phyloP scores from a whole-genome alignment of 441 rosid species.

The Cnidoscolus chayamansa region DNA sequence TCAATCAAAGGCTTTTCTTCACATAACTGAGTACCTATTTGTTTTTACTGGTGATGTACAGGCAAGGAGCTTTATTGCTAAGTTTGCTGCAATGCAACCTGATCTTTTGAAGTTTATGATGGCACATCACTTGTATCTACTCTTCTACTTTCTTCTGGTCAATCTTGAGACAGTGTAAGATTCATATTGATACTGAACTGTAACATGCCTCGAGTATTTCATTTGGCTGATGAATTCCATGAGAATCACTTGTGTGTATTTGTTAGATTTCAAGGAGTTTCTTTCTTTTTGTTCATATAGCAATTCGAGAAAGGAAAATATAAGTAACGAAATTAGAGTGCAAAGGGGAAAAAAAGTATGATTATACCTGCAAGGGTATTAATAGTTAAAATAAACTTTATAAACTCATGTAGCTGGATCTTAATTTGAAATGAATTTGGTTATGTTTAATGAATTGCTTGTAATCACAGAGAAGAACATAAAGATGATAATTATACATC shows the following conservation, averaged over 20 bases:
- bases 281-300: too few species aligned
- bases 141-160: not conserved
- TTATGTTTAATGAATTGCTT: not conserved
- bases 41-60: conserved; percentile 14
- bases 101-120: conserved; percentile 18
- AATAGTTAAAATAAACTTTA: too few species aligned
- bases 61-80: conserved; percentile 38
- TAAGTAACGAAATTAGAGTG: too few species aligned
- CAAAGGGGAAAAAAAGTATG: too few species aligned
- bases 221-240: not conserved
- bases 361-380: too few species aligned
- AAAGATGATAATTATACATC: not conserved
- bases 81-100: too few species aligned
- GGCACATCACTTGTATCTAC: too few species aligned
- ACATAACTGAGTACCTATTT: not conserved
- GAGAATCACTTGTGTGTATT: not conserved
- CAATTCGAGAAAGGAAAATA: too few species aligned
- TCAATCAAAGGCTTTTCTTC: not conserved
- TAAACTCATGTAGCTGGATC: too few species aligned
- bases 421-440: too few species aligned
- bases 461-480: not conserved
- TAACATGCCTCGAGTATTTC: too few species aligned
- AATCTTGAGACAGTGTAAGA: not conserved
- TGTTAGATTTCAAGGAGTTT: too few species aligned
- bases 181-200: not conserved